These are phyloP conservation scores for Aspergillus incahuasiensis DNA, from an alignment of 495 filamentous ascomycete species.

Conservation along the genomic window DNA sequence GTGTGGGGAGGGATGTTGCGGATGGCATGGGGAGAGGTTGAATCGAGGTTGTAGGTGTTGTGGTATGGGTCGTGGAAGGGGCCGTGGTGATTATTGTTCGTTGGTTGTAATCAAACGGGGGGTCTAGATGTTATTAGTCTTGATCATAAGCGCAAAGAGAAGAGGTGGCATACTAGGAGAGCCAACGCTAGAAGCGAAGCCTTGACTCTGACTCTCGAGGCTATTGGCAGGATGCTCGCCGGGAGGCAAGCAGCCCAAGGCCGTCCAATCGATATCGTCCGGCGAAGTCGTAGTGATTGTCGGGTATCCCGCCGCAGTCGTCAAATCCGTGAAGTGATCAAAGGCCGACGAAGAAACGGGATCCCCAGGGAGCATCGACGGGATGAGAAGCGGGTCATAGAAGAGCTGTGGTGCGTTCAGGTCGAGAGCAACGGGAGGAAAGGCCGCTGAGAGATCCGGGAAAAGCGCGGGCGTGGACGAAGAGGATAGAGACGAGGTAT, in stretches of 20 bases:
- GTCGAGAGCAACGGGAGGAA: conserved; percentile 14
- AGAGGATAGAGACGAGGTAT: conserved; percentile 2
- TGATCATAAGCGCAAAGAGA: background rate
- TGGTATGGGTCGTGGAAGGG: background rate
- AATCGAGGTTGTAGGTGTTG: background rate
- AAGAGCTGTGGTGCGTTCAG: conserved; percentile 2
- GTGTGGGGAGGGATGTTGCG: background rate
- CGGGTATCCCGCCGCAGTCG: conserved; percentile 4
- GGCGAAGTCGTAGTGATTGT: background rate
- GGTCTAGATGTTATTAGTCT: background rate
- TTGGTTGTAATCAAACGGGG: background rate
- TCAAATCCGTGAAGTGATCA: background rate
- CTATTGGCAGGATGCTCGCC: conserved; percentile 9
- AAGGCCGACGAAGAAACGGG: conserved; percentile 1
- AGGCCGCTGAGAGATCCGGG: conserved; percentile 10
- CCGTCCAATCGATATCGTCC: conserved; percentile 6
- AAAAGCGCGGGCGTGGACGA: background rate
- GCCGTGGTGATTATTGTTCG: background rate
- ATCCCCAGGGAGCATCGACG: conserved; percentile 2
- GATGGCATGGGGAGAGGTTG: conserved; percentile 10
- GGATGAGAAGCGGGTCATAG: conserved; percentile 3
- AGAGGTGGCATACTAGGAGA: conserved; percentile 11
- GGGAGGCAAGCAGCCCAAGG: conserved; percentile 9
- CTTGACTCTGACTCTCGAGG: background rate
- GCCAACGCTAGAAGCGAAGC: background rate